These are phyloP conservation scores for Leptographium lundbergii DNA, from an alignment of 2,329 filamentous ascomycete species.

Conservation along the genomic window DNA sequence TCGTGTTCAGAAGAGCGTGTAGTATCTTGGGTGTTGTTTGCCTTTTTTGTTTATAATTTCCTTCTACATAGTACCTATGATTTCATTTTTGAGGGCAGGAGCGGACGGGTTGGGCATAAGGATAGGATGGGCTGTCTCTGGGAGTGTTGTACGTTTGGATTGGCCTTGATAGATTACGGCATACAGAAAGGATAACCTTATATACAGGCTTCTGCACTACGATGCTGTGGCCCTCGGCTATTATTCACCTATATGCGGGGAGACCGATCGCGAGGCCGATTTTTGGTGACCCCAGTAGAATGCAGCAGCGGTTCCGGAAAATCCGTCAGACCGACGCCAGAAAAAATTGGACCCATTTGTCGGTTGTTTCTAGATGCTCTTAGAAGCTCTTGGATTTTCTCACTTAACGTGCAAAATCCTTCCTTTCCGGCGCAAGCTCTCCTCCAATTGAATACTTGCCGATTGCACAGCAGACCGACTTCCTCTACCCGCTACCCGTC, in stretches of 20 bases:
- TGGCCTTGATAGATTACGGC: not conserved
- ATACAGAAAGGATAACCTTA: not conserved
- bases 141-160: not conserved
- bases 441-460: not conserved
- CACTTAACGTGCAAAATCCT: constrained; percentile 10
- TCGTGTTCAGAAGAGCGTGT: not conserved
- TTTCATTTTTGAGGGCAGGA: not conserved
- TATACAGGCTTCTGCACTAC: not conserved
- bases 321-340: constrained; percentile 11
- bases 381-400: constrained; percentile 19
- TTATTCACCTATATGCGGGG: not conserved
- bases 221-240: not conserved
- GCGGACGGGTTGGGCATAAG: not conserved
- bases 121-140: not conserved
- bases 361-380: constrained; percentile 20
- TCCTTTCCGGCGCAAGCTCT: constrained; percentile 6
- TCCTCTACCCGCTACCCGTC: not conserved
- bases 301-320: constrained; percentile 11
- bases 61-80: not conserved
- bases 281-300: not conserved
- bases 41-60: not conserved
- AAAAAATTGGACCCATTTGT: constrained; percentile 14
- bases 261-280: too few species aligned
- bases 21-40: not conserved
- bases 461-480: not conserved